Evolutionary conservation across 768 basidiomycete species (phyloP).

Genomic region (Naganishia kalamii): DNA sequence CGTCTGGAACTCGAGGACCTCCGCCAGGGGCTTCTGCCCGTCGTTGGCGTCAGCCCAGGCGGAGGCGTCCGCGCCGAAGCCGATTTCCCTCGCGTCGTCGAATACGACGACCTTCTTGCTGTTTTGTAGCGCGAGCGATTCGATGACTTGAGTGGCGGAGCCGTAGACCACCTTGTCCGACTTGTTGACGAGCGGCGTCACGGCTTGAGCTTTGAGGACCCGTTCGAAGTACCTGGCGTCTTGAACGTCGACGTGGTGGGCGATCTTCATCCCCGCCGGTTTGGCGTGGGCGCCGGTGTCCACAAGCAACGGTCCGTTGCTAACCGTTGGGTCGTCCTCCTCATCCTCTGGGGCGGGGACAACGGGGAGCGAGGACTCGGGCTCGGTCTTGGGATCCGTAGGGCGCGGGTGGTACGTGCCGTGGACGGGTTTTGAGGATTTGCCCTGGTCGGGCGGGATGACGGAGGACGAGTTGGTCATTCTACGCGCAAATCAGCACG

Average conservation of each 20-base stretch:
- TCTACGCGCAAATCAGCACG: background rate
- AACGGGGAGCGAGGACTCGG: slow-evolving; percentile 16
- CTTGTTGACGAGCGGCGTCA: slow-evolving; percentile 15
- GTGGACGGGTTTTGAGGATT: slow-evolving; percentile 5
- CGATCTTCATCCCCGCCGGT: slow-evolving; percentile 27
- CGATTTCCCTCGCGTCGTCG: slow-evolving; percentile 41
- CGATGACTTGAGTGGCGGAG: slow-evolving; percentile 36
- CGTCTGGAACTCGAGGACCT: slow-evolving; percentile 66
- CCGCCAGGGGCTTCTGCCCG: slow-evolving; percentile 5
- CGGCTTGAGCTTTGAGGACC: slow-evolving; percentile 30
- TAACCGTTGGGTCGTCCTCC: slow-evolving; percentile 26
- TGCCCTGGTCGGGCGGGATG: background rate
- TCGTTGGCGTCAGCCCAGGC: slow-evolving; percentile 24
- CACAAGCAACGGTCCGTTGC: slow-evolving; percentile 39
- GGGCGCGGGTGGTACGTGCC: background rate
- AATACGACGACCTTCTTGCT: slow-evolving; percentile 39
- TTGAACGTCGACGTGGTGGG: slow-evolving; percentile 20
- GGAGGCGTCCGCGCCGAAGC: slow-evolving; percentile 32
- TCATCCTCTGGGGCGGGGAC: background rate
- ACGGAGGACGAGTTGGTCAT: slow-evolving; percentile 11
- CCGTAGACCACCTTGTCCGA: slow-evolving; percentile 34
- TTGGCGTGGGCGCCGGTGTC: slow-evolving; percentile 15
- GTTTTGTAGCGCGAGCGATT: slow-evolving; percentile 35
- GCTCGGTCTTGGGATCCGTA: slow-evolving; percentile 16
- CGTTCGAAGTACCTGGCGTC: slow-evolving; percentile 32